phyloP scores from a whole-genome alignment of 352 stramenopile species.

The Peronosclerospora sorghi region DNA sequence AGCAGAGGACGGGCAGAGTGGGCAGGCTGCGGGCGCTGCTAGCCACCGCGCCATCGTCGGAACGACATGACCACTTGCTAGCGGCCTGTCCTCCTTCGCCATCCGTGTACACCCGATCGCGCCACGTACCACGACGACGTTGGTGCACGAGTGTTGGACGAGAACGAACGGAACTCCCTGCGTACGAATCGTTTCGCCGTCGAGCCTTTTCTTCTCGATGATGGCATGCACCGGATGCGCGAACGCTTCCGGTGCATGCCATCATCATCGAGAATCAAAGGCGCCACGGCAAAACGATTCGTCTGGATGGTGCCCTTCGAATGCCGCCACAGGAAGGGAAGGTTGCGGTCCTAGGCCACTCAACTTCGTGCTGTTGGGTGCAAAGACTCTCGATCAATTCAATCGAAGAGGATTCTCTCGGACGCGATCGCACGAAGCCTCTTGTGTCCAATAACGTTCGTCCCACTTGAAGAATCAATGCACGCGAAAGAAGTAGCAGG shows the following conservation, averaged over 20 bases:
- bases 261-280: slow-evolving; percentile 98
- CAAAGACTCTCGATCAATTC: too few relatives aligned
- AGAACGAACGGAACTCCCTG: background rate
- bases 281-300: slow-evolving; percentile 97
- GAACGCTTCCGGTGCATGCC: slow-evolving; percentile 87
- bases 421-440: slow-evolving; percentile 24
- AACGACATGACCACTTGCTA: slow-evolving; percentile 95
- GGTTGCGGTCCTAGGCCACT: background rate
- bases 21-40: slow-evolving; percentile 93
- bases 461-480: slow-evolving; percentile 28
- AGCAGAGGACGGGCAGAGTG: slow-evolving; percentile 95
- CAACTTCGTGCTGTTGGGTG: too few relatives aligned
- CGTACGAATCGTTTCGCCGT: slow-evolving; percentile 85
- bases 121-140: slow-evolving; percentile 37
- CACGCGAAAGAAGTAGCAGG: slow-evolving; percentile 42
- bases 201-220: too few relatives aligned
- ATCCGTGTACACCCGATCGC: slow-evolving; percentile 97
- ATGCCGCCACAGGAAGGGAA: slow-evolving; percentile 86
- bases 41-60: slow-evolving; percentile 93
- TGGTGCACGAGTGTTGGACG: background rate
- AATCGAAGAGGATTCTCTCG: too few relatives aligned
- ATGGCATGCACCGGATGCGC: slow-evolving; percentile 92
- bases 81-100: slow-evolving; percentile 87
- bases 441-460: slow-evolving; percentile 21
- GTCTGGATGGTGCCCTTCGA: slow-evolving; percentile 93